Percentiles rank a stretch among this genome's conserved stretches.
Evolutionary conservation across 164 flowering plant genomes (phyloP).

Genomic region (Vitis labrusca): DNA sequence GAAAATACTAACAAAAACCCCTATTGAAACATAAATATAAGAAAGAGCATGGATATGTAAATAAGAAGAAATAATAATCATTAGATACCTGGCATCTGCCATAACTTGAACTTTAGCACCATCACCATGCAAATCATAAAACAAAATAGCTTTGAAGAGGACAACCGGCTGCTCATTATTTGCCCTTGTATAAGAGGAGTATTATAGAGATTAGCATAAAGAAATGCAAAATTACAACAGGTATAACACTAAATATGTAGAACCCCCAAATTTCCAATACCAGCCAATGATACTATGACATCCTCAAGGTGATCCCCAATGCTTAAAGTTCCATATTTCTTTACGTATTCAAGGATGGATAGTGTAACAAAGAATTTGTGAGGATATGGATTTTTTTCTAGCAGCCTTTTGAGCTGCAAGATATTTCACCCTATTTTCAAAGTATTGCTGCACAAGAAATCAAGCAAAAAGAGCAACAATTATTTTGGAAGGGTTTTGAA

Average conservation of each 20-base stretch:
- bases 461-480: not conserved
- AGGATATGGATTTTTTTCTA: conserved; percentile 75
- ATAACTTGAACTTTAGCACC: conserved; percentile 90
- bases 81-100: conserved; percentile 77
- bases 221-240: not conserved
- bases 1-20: too few relatives aligned
- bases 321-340: conserved; percentile 49
- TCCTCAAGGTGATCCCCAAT: conserved; percentile 71
- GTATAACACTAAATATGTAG: not conserved
- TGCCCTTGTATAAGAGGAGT: conserved; percentile 49
- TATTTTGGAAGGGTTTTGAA: too few relatives aligned
- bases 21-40: not conserved
- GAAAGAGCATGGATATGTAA: not conserved
- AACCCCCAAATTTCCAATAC: conserved; percentile 28
- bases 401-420: conserved; percentile 55
- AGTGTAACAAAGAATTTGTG: conserved; percentile 71
- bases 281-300: conserved; percentile 66
- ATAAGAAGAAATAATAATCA: not conserved
- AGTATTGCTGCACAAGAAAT: conserved; percentile 73
- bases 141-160: conserved; percentile 75
- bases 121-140: conserved; percentile 77
- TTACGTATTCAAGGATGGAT: conserved; percentile 56
- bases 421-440: conserved; percentile 73
- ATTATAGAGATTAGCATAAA: not conserved
- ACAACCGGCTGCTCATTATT: conserved; percentile 78